phyloP scores from a whole-genome alignment of 768 basidiomycete genomes.

The Tylopilus rubrobrunneus region DNA sequence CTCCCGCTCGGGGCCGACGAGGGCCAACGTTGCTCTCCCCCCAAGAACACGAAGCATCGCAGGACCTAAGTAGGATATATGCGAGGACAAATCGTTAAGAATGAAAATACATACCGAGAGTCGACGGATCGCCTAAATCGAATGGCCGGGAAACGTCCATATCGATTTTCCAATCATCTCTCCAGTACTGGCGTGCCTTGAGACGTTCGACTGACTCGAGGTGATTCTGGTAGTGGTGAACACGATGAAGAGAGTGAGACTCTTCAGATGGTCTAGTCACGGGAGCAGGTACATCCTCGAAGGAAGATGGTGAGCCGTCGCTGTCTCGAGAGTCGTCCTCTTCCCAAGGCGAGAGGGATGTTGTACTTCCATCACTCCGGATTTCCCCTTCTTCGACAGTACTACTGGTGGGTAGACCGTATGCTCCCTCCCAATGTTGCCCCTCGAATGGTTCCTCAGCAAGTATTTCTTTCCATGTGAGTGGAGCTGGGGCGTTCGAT shows the following conservation, averaged over 20 bases:
- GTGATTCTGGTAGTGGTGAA: constrained; percentile 23
- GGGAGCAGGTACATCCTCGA: constrained; percentile 14
- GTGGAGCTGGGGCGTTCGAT: constrained; percentile 26
- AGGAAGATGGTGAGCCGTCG: constrained; percentile 10
- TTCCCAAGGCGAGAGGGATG: constrained; percentile 65
- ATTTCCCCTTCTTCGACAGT: constrained; percentile 42
- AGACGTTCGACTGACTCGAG: constrained; percentile 61
- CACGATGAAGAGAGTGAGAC: not conserved
- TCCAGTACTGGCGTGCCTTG: constrained; percentile 70
- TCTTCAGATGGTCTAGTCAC: not conserved
- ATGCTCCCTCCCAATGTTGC: constrained; percentile 80
- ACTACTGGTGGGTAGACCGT: constrained; percentile 48
- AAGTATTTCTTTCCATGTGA: constrained; percentile 80
- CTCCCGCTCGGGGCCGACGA: constrained; percentile 42
- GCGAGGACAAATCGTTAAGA: not conserved
- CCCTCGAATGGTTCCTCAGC: constrained; percentile 82
- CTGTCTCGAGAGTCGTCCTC: constrained; percentile 40
- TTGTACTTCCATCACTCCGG: constrained; percentile 54
- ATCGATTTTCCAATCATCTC: constrained; percentile 56
- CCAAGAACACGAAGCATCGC: constrained; percentile 38
- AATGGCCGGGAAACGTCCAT: constrained; percentile 43
- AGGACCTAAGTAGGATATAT: constrained; percentile 37
- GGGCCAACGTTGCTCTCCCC: constrained; percentile 34
- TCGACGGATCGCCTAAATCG: constrained; percentile 66
- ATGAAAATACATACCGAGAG: constrained; percentile 47